phyloP scores from a whole-genome alignment of 2,329 filamentous ascomycete genomes.

The Phaeosphaeria sp. region DNA sequence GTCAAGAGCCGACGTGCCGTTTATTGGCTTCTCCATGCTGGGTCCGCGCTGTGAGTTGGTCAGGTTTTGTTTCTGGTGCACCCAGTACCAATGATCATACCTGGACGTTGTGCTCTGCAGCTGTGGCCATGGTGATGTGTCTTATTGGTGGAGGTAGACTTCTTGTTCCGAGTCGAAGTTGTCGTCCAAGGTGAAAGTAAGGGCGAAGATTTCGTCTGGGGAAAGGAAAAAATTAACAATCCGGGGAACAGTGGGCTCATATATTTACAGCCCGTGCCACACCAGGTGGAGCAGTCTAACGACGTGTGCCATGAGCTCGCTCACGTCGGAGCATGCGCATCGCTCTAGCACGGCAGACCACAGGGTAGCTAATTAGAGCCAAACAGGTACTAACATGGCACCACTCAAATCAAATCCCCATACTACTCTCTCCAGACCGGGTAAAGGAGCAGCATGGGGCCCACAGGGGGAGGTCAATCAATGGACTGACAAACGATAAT shows the following conservation, averaged over 20 bases:
- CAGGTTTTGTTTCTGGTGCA: slow-evolving; percentile 5
- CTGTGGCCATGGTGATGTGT: slow-evolving; percentile 50
- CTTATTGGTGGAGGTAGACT: too few relatives aligned
- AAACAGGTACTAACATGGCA: slow-evolving; percentile 36
- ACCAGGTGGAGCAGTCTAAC: slow-evolving; percentile 32
- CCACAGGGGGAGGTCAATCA: slow-evolving; percentile 16
- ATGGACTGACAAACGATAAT: slow-evolving; percentile 33
- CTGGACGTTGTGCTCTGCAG: slow-evolving; percentile 44
- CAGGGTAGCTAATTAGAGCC: slow-evolving; percentile 34
- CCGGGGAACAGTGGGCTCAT: slow-evolving; percentile 42
- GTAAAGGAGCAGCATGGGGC: slow-evolving; percentile 38
- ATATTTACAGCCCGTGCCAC: slow-evolving; percentile 37
- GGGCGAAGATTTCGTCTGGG: slow-evolving; percentile 23
- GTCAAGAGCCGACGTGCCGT: slow-evolving; percentile 47
- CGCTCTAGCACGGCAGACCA: slow-evolving; percentile 24
- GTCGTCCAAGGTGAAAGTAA: not conserved
- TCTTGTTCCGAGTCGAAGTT: not conserved
- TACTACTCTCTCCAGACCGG: slow-evolving; percentile 39
- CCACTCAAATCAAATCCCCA: slow-evolving; percentile 39
- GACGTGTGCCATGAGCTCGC: slow-evolving; percentile 42
- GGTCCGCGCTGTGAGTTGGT: slow-evolving; percentile 26
- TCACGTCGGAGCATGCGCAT: slow-evolving; percentile 14
- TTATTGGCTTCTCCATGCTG: slow-evolving; percentile 33
- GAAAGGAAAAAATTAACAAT: slow-evolving; percentile 22
- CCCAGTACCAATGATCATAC: slow-evolving; percentile 25